Base-by-base conservation (phyloP, 139 green algal species). In the Chloropicon primus region DNA sequence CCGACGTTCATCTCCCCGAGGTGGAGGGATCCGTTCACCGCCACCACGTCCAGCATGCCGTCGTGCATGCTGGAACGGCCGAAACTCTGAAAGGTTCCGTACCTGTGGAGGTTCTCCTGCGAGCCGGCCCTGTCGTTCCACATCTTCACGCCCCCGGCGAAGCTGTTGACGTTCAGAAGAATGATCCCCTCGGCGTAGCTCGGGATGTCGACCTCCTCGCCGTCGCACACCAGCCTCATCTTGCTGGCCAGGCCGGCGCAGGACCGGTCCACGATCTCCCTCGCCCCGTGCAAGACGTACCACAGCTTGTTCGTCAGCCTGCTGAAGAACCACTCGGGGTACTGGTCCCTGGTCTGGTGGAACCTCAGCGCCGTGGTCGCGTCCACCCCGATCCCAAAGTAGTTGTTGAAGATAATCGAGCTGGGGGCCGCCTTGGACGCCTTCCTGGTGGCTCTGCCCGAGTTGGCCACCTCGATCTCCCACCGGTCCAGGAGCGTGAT, bases 331-430 rank as follows among this genome's bases (percentile, higher is more conserved):
- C 81, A 80, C 82, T 82, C 84, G 0, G 91, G 85, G 54, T 84
- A 79, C 1, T 73, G 26, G 79, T 96, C 92, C 0, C 92, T 81
- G 82, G 94, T 74, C 2, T 81, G 72, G 84, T 96, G 92, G 85
- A 96, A 96, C 72, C 83, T 84, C 77, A 91, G 90, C 10, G 92
- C 90, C 0, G 92, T 86, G 79, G 89, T 81, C 0, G 92, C 92
- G 77, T 96, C 92, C 78, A 92, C 77, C 2, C 92, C 92, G 1
- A 95, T 28, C 74, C 79, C 87, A 23, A 94, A 86, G 87, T 95
- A 95, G 84, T 95, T 95, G 85, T 87, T 94, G 79, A 94, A 94
- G 72, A 86, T 74, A 25, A 85, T 84, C 41, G 26, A 25, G 5
- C 25, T 21, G 26, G 29, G 22, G 91, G 85, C 28, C 78, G 74